phyloP scores from a whole-genome alignment of 2,329 filamentous ascomycete genomes.

The Madurella fahalii region DNA sequence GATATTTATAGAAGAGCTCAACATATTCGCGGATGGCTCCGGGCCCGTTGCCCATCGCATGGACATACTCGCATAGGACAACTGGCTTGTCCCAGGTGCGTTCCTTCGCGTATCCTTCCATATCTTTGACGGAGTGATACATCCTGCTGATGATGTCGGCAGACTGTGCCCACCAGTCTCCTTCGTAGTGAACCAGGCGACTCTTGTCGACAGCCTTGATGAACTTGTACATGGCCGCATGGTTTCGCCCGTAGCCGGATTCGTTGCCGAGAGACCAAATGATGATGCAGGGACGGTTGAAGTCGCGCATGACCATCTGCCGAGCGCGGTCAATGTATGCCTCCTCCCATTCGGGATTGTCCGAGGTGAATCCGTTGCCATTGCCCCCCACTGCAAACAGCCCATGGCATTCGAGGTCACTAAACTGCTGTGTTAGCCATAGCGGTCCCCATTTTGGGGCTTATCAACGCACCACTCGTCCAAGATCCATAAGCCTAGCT shows the following conservation, averaged over 20 bases:
- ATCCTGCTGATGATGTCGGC: slow-evolving; percentile 60
- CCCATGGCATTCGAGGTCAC: slow-evolving; percentile 33
- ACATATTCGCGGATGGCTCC: slow-evolving; percentile 63
- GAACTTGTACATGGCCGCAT: slow-evolving; percentile 58
- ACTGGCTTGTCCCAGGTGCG: slow-evolving; percentile 45
- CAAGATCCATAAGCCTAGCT: slow-evolving; percentile 53
- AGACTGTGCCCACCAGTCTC: slow-evolving; percentile 51
- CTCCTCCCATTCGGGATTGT: slow-evolving; percentile 54
- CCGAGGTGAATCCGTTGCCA: slow-evolving; percentile 47
- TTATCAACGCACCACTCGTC: slow-evolving; percentile 31
- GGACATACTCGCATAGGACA: slow-evolving; percentile 47
- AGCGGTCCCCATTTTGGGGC: not conserved
- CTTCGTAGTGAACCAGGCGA: slow-evolving; percentile 59
- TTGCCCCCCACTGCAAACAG: slow-evolving; percentile 44
- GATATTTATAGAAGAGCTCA: slow-evolving; percentile 55
- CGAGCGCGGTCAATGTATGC: slow-evolving; percentile 62
- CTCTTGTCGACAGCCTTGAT: slow-evolving; percentile 53
- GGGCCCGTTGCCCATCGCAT: slow-evolving; percentile 66
- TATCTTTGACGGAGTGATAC: slow-evolving; percentile 50
- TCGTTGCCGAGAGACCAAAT: slow-evolving; percentile 67
- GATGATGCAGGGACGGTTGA: slow-evolving; percentile 61
- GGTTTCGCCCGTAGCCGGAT: slow-evolving; percentile 62
- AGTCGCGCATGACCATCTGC: slow-evolving; percentile 60
- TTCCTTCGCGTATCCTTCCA: slow-evolving; percentile 35
- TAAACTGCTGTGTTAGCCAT: not conserved